A percentile compares a stretch with the other conserved stretches of the same genome.
Conservation (phyloP, 371 early-diverging fungal genomes). For the Actinomortierella wolfii region DNA sequence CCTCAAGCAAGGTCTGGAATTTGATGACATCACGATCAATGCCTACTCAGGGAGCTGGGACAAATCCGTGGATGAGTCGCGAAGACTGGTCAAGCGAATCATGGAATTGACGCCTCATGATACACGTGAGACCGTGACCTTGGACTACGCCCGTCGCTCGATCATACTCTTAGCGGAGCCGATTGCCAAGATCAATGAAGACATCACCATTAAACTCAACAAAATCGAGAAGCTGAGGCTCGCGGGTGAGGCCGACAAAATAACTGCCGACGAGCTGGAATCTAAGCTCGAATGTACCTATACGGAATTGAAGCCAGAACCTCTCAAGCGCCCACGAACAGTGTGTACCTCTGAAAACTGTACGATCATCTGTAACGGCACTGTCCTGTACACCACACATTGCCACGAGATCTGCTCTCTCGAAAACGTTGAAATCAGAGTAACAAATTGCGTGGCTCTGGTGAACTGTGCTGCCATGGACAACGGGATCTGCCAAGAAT, state of each 20-base stretch:
- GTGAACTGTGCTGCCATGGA: constrained; percentile 22
- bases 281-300: constrained; percentile 12
- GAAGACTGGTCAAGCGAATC: constrained; percentile 23
- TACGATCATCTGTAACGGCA: constrained; percentile 13
- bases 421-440: constrained; percentile 12
- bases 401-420: constrained; percentile 21
- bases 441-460: constrained; percentile 13
- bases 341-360: constrained; percentile 26
- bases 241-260: constrained; percentile 15
- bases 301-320: constrained; percentile 19
- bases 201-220: constrained; percentile 26
- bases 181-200: constrained; percentile 33
- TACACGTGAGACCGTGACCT: constrained; percentile 31
- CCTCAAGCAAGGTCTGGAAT: constrained; percentile 19
- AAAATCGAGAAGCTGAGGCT: constrained; percentile 13
- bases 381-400: constrained; percentile 11
- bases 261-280: constrained; percentile 19
- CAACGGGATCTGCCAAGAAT: constrained; percentile 10
- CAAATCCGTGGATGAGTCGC: constrained; percentile 27
- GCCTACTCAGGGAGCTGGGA: constrained; percentile 34
- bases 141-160: constrained; percentile 27
- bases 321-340: constrained; percentile 22
- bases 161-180: constrained; percentile 23
- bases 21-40: constrained; percentile 13
- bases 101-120: constrained; percentile 21